Evolutionary conservation across 1,284 basidiomycete genomes (phyloP).

Genomic region (Ustilago crameri): DNA sequence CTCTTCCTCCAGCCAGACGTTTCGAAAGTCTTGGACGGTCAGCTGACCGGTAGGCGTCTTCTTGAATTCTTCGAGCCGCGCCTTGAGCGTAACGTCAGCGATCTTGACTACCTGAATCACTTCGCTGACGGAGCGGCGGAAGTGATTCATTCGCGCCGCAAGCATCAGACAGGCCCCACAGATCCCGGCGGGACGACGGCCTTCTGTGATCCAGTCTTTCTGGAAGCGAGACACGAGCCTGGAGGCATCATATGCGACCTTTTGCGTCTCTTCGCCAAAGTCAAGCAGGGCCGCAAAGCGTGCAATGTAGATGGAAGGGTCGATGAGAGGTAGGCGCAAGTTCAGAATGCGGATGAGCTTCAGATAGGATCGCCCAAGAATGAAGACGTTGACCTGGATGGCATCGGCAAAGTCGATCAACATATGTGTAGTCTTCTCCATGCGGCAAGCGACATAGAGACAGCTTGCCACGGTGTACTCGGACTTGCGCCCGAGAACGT

Average conservation of each 20-base stretch:
- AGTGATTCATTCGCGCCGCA: constrained; percentile 98
- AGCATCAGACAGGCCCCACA: constrained; percentile 95
- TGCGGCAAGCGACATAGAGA: constrained; percentile 91
- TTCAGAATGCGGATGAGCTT: constrained; percentile 90
- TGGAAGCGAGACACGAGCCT: constrained; percentile 94
- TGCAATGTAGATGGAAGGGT: constrained; percentile 96
- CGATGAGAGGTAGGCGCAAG: constrained; percentile 85
- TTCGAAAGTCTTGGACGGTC: constrained; percentile 90
- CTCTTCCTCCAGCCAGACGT: constrained; percentile 89
- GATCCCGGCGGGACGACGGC: constrained; percentile 93
- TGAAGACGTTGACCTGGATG: constrained; percentile 87
- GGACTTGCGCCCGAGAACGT: constrained; percentile 78
- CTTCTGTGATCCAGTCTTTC: constrained; percentile 96
- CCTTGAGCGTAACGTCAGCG: constrained; percentile 90
- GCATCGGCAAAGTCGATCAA: constrained; percentile 87
- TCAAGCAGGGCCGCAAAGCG: constrained; percentile 96
- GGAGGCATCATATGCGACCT: constrained; percentile 91
- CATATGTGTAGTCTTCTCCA: constrained; percentile 92
- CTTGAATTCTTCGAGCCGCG: constrained; percentile 95
- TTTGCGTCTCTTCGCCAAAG: constrained; percentile 92
- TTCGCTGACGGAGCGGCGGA: constrained; percentile 89
- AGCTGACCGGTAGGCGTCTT: constrained; percentile 85
- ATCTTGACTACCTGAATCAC: constrained; percentile 96
- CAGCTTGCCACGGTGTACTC: constrained; percentile 95
- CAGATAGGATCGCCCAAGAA: constrained; percentile 94